phyloP scores from a whole-genome alignment of 177 flowering plant species.

The Vitis hybrid region DNA sequence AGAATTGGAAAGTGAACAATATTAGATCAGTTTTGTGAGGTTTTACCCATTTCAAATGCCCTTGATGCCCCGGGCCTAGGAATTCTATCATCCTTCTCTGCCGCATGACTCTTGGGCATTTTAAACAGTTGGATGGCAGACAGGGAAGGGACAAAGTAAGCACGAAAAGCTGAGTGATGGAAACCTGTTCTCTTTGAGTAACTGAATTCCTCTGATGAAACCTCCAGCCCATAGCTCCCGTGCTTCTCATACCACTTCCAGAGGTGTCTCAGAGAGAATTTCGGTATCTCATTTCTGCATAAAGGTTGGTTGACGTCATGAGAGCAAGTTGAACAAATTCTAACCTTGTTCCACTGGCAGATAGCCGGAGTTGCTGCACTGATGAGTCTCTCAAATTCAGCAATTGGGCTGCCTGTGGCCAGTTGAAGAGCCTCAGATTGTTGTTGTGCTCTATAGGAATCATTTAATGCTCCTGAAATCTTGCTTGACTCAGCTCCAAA shows the following conservation, averaged over 20 bases:
- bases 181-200: slow-evolving; percentile 34
- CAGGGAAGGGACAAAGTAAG: slow-evolving; percentile 73
- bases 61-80: slow-evolving; percentile 1
- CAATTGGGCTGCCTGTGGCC: slow-evolving; percentile 56
- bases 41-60: slow-evolving; percentile 9
- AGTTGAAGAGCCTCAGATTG: slow-evolving; percentile 51
- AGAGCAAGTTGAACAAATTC: slow-evolving; percentile 31
- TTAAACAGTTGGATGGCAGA: slow-evolving; percentile 82
- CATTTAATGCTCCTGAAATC: slow-evolving; percentile 37
- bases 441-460: slow-evolving; percentile 43
- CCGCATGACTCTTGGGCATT: slow-evolving; percentile 15
- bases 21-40: slow-evolving; percentile 16
- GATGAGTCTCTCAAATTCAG: slow-evolving; percentile 66
- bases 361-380: slow-evolving; percentile 54
- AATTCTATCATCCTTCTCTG: background rate
- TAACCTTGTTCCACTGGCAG: slow-evolving; percentile 14
- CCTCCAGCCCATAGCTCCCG: slow-evolving; percentile 72
- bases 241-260: slow-evolving; percentile 85
- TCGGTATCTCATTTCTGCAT: slow-evolving; percentile 52
- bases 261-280: slow-evolving; percentile 45
- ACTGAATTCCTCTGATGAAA: slow-evolving; percentile 42
- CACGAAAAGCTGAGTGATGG: slow-evolving; percentile 36
- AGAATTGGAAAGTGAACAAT: slow-evolving; percentile 19
- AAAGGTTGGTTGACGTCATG: slow-evolving; percentile 20
- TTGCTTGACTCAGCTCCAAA: slow-evolving; percentile 21